These are phyloP conservation scores for Cytospora piceicola DNA, from an alignment of 2,329 filamentous ascomycete species.

Conservation along the genomic window DNA sequence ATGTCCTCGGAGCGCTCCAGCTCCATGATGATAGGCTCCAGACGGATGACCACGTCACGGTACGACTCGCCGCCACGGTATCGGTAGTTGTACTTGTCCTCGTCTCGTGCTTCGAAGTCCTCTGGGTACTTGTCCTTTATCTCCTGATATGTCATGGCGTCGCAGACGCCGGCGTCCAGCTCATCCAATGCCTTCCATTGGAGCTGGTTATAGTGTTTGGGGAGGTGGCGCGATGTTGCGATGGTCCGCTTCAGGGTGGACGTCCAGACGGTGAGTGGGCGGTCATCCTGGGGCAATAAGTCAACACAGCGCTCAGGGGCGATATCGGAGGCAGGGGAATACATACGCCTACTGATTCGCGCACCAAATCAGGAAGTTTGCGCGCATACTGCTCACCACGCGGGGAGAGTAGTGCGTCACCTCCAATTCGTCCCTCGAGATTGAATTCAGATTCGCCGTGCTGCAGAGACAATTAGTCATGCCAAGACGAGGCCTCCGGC, in stretches of 20 bases:
- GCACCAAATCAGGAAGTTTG: slow-evolving; percentile 82
- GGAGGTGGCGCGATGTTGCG: slow-evolving; percentile 83
- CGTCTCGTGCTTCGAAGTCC: slow-evolving; percentile 92
- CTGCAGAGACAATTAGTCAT: slow-evolving; percentile 46
- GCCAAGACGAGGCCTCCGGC: slow-evolving; percentile 28
- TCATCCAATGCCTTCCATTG: slow-evolving; percentile 99
- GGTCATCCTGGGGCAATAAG: slow-evolving; percentile 52
- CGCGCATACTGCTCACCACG: slow-evolving; percentile 87
- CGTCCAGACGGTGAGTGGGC: slow-evolving; percentile 65
- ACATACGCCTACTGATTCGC: slow-evolving; percentile 82
- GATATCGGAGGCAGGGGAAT: neutral
- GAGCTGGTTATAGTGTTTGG: slow-evolving; percentile 83
- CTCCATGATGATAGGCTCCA: slow-evolving; percentile 99
- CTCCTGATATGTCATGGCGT: slow-evolving; percentile 93
- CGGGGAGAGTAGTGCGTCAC: slow-evolving; percentile 83
- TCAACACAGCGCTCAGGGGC: slow-evolving; percentile 36
- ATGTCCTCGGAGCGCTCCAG: slow-evolving; percentile 95
- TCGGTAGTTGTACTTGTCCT: slow-evolving; percentile 99
- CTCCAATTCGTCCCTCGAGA: slow-evolving; percentile 86
- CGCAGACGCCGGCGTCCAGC: slow-evolving; percentile 93
- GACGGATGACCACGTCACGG: slow-evolving; percentile 93
- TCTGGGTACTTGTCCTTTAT: slow-evolving; percentile 91
- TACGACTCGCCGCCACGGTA: slow-evolving; percentile 96
- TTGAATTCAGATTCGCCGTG: slow-evolving; percentile 97
- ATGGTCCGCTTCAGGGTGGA: slow-evolving; percentile 79